These are phyloP conservation scores for Ophiosphaerella korrae DNA, from an alignment of 2,329 filamentous ascomycete species.

Conservation along the genomic window DNA sequence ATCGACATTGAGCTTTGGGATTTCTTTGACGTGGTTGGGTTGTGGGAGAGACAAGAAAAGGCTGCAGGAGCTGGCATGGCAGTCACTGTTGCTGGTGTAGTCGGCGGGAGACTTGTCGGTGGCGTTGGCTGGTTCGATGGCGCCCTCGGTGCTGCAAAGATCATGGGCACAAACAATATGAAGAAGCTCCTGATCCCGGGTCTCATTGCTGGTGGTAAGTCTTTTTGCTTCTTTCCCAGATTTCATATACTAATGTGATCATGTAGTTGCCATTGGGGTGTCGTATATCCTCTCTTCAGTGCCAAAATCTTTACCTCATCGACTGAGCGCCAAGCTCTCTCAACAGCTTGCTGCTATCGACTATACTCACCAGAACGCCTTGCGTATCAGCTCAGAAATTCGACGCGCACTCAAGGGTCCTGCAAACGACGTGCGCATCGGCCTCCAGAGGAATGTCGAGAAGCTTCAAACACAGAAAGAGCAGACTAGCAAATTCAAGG, in stretches of 20 bases:
- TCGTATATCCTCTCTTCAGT: constrained; percentile 87
- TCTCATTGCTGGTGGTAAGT: constrained; percentile 77
- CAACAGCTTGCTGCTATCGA: constrained; percentile 80
- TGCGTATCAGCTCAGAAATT: constrained; percentile 82
- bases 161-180: constrained; percentile 81
- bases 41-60: constrained; percentile 93
- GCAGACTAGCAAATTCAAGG: constrained; percentile 79
- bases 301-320: constrained; percentile 83
- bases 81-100: constrained; percentile 83
- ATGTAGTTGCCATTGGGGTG: constrained; percentile 70
- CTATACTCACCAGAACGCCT: constrained; percentile 88
- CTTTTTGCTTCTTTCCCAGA: not conserved
- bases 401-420: constrained; percentile 88
- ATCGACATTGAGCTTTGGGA: constrained; percentile 88
- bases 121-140: constrained; percentile 90
- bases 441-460: constrained; percentile 83
- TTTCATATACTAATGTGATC: constrained; percentile 9
- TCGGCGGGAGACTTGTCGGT: constrained; percentile 81
- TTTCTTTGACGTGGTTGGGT: constrained; percentile 84
- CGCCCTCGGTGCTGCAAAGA: constrained; percentile 76
- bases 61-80: constrained; percentile 93
- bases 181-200: constrained; percentile 81
- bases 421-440: constrained; percentile 81
- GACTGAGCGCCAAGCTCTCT: constrained; percentile 83
- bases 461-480: constrained; percentile 78